A percentile compares a stretch with the other conserved stretches of the same genome.
Evolutionary conservation across 331 rosid genomes (phyloP).

Genomic region (Quercus phellos): DNA sequence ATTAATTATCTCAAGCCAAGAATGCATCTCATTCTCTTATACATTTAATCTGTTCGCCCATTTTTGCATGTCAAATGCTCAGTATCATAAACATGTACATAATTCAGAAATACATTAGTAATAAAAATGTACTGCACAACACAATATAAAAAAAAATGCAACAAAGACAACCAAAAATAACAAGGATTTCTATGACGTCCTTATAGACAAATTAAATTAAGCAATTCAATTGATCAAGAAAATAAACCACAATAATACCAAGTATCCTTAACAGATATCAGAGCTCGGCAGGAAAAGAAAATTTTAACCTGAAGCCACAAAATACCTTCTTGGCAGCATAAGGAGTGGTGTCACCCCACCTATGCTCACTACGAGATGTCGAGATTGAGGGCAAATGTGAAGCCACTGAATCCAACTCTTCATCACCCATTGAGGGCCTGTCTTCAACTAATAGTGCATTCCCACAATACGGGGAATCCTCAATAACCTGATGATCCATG

Average conservation of each 20-base stretch:
- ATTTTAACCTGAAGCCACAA: constrained; percentile 17
- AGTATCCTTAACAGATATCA: constrained; percentile 5
- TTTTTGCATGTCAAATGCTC: background rate
- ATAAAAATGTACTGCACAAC: background rate
- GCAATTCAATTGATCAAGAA: constrained; percentile 1
- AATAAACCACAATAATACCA: background rate
- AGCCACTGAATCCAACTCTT: constrained; percentile 51
- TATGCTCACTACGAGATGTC: constrained; percentile 48
- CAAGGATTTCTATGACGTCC: constrained; percentile 4
- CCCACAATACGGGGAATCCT: constrained; percentile 77
- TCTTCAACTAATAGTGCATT: constrained; percentile 37
- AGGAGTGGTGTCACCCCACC: constrained; percentile 81
- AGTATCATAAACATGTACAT: background rate
- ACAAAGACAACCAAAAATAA: background rate
- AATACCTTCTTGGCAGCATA: constrained; percentile 84
- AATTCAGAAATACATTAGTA: background rate
- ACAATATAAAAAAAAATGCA: background rate
- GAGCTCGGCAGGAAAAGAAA: constrained; percentile 13
- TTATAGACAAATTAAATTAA: background rate
- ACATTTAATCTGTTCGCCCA: background rate
- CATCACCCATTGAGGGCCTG: constrained; percentile 45
- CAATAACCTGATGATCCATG: constrained; percentile 52
- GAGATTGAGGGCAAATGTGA: constrained; percentile 50
- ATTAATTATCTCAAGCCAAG: background rate
- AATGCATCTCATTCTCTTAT: background rate